Conservation (phyloP, 2,329 filamentous ascomycete genomes). For the Aspergillus sp. region DNA sequence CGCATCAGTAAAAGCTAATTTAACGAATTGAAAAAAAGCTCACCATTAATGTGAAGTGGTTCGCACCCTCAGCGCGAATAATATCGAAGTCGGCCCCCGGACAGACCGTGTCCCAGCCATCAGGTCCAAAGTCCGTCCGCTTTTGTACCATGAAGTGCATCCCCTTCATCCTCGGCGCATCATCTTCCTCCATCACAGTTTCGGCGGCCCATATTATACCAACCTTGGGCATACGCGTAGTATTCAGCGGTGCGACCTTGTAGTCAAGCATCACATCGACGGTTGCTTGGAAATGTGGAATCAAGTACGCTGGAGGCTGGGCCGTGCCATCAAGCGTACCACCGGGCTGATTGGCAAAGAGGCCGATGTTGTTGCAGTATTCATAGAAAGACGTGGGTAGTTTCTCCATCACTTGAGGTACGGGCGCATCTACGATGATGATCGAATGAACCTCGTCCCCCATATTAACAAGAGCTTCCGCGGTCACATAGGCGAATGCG, state of each 20-base stretch:
- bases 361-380: background rate
- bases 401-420: constrained; percentile 39
- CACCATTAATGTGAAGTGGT: constrained; percentile 8
- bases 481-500: constrained; percentile 64
- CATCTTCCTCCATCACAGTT: background rate
- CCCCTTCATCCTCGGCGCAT: constrained; percentile 1
- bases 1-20: background rate
- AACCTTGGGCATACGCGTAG: constrained; percentile 1
- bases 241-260: background rate
- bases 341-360: constrained; percentile 1
- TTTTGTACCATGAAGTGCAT: constrained; percentile 6
- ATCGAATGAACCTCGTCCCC: constrained; percentile 56
- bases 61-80: background rate
- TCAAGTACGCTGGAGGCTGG: background rate
- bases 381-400: background rate
- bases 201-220: constrained; percentile 2
- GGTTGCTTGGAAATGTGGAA: constrained; percentile 4
- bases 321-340: background rate
- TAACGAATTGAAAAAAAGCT: background rate
- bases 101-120: background rate
- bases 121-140: constrained; percentile 3
- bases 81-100: background rate
- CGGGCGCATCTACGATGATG: constrained; percentile 64
- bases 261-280: constrained; percentile 7
- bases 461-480: constrained; percentile 54